Conservation (phyloP, 208 protist genomes). For the Leptomonas pyrrhocoris region DNA sequence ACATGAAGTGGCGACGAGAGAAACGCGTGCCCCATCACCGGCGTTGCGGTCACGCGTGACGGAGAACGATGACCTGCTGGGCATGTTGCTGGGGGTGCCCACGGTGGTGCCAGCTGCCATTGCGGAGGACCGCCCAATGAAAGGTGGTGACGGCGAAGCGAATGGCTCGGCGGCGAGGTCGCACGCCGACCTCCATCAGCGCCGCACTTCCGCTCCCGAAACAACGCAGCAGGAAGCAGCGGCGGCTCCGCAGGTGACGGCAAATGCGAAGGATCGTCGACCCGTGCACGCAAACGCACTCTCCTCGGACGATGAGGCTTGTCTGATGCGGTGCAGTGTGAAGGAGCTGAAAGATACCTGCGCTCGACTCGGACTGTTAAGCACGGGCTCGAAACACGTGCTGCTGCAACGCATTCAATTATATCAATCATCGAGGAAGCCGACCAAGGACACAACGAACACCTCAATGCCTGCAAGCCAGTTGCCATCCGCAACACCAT, state of each 20-base stretch:
- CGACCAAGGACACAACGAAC: no score
- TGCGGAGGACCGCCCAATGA: neutral
- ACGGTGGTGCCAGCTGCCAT: neutral
- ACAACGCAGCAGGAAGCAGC: neutral
- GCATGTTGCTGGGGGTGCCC: conserved; percentile 23
- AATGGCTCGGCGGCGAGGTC: neutral
- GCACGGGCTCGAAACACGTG: conserved; percentile 39
- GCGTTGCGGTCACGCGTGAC: conserved; percentile 29
- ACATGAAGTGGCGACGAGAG: neutral
- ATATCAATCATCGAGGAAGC: conserved; percentile 12
- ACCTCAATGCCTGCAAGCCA: no score
- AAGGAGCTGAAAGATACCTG: conserved; percentile 42
- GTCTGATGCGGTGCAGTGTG: neutral
- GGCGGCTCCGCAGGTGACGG: neutral
- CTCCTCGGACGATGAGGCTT: neutral
- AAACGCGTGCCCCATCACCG: neutral
- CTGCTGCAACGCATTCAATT: conserved; percentile 40
- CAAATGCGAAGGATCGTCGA: neutral
- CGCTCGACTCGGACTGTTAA: conserved; percentile 43
- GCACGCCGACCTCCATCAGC: no score
- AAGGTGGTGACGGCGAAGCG: neutral
- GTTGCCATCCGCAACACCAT: neutral
- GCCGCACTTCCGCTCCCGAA: no score
- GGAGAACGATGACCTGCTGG: conserved; percentile 42
- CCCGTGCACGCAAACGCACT: no score